Evolutionary conservation across 2,329 filamentous ascomycete genomes (phyloP), one percentile per base, ranked within the genome.

Genomic region (Colletotrichum coccodes): DNA sequence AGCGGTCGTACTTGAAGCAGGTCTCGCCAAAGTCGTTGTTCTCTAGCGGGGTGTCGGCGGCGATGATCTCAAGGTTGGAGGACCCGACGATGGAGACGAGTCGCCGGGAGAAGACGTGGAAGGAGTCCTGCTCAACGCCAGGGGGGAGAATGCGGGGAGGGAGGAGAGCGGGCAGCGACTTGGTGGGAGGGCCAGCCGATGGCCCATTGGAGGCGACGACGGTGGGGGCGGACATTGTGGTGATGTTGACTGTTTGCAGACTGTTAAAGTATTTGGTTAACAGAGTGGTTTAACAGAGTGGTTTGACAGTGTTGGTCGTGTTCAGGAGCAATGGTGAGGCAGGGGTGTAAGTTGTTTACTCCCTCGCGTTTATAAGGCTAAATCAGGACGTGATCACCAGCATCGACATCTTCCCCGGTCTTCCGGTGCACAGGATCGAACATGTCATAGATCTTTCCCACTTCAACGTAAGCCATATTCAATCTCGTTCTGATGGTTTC

Each of bases 1-100:
- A 76, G 58, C 82, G 79, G 60, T 82, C 79, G 2, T 72, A 73
- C 57, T 78, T 66, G 44, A 58, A 66, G 26, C 65, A 69, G 23
- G 70, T 62, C 14, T 56, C 44, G 59, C 68, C 68, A 21, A 46
- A 40, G 32, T 70, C 59, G 44, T 65, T 53, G 7, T 58, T 44
- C 34, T 59, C 53, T 18, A 71, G 65, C 23, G 38, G 28, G 14
- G 65, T 52, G 52, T 70, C 59, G 5, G 38, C 57, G 6, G 44
- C 21, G n/a, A 71, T 59, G 14, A 70, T 60, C 12, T 52, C 34
- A 38, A 71, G 70, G 70, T 77, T 77, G 30, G 74, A 71, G 12
- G 34, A 14, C 18, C 71, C 73, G 52, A 72, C 66, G 52, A 76
- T 69, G 4, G 64, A 68, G 4, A 40, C 28, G 21, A 72, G 36